phyloP scores from a whole-genome alignment of 108 stramenopile species.

The Asterionellopsis glacialis region DNA sequence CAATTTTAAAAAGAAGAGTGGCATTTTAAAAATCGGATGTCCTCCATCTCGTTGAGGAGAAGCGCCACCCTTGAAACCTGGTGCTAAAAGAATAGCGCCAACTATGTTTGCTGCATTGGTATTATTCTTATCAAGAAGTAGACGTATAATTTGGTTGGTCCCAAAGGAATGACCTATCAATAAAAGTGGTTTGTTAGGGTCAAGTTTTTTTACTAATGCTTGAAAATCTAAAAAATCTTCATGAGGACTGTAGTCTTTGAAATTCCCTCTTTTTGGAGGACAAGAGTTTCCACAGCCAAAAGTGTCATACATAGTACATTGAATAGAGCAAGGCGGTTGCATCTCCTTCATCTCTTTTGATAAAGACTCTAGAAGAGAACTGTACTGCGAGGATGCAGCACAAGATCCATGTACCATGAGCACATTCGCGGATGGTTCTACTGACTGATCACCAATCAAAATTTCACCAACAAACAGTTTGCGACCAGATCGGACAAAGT shows the following conservation, averaged over 20 bases:
- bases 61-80: neutral
- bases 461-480: too few species aligned
- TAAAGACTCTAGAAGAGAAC: neutral
- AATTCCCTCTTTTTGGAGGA: neutral
- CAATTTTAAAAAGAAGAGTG: slow-evolving; percentile 8
- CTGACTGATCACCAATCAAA: too few species aligned
- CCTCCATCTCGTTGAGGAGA: slow-evolving; percentile 12
- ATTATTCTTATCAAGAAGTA: too few species aligned
- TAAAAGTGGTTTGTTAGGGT: neutral
- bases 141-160: neutral
- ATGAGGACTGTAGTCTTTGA: neutral
- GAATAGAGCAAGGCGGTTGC: neutral
- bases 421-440: neutral
- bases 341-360: slow-evolving; percentile 1
- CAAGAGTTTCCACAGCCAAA: slow-evolving; percentile 4
- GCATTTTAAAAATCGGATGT: slow-evolving; percentile 16
- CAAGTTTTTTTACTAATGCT: neutral
- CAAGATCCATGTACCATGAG: neutral
- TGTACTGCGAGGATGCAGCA: slow-evolving; percentile 3
- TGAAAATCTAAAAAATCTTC: slow-evolving; percentile 1
- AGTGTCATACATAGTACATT: neutral
- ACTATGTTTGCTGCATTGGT: neutral
- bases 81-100: neutral
- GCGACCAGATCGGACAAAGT: too few species aligned
- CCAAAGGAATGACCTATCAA: neutral